Base-by-base conservation (phyloP, 805 yeast genomes). In the Candida piceae region DNA sequence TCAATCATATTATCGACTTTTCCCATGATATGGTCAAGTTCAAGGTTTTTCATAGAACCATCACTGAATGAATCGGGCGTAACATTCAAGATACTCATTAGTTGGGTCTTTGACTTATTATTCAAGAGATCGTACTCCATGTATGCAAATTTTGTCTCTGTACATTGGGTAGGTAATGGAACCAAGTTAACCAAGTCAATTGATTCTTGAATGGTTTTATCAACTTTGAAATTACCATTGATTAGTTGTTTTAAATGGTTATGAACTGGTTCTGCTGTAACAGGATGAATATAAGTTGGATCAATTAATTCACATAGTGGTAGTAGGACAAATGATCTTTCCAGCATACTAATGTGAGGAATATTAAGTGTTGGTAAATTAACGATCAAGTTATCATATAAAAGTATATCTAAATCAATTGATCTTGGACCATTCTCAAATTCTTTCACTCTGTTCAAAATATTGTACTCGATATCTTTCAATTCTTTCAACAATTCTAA, bases 21-120 rank as follows among this genome's bases (percentile, higher is more conserved):
- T 0, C 49, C 52, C 19, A 80, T 53, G 2, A 78, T 67, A 9
- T 60, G 58, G 0, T 62, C 69, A 0, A 69, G 25, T 6, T 65
- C 53, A 2, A 64, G 50, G 26, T 50, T 50, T 21, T 66, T 53
- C 13, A 53, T 53, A 1, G 93, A 87, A 2, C 96, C 97, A 59
- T 93, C 98, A 30, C 95, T 84, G 56, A 93, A 93, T 2, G 96
- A 88, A 59, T 93, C 97, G 0, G 97, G 96, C 0, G 98, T 93
- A 16, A 83, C 72, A 52, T 93, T 93, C 45, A 93, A 60, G 32
- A 93, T 80, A 1, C 87, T 93, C 98, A 93, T 93, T 30, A 88
- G 55, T 35, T 69, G 61, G 0, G 97, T 86, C n/a, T 62, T 63
- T 6, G 66, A 55, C 4, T 64, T 58, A 29, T 68, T 60, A 15